Evolutionary conservation across 2,329 filamentous ascomycete genomes (phyloP).

Genomic region (Macrophomina pseudophaseolina): DNA sequence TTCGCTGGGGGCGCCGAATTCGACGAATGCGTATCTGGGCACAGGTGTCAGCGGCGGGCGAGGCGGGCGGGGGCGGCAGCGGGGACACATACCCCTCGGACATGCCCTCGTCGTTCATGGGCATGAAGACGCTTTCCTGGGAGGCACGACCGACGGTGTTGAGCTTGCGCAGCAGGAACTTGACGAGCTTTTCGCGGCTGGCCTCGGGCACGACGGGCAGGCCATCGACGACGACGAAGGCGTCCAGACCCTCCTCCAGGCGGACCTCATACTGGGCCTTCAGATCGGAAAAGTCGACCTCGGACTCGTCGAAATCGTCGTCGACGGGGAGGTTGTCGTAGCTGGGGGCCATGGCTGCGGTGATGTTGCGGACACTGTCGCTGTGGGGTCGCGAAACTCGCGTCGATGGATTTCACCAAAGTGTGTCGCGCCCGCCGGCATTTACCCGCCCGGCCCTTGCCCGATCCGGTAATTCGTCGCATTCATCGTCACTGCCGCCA

Average conservation of each 20-base stretch:
- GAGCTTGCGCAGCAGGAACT: slow-evolving; percentile 94
- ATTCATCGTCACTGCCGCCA: too few relatives aligned
- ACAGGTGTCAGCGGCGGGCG: slow-evolving; percentile 11
- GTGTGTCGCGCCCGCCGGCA: slow-evolving; percentile 15
- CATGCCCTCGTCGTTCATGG: slow-evolving; percentile 82
- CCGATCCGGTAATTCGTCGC: not conserved
- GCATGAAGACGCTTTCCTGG: slow-evolving; percentile 93
- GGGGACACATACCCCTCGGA: slow-evolving; percentile 73
- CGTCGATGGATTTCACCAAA: slow-evolving; percentile 23
- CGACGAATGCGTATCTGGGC: slow-evolving; percentile 89
- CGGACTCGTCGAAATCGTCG: slow-evolving; percentile 89
- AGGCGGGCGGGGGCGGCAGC: not conserved
- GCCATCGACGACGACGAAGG: slow-evolving; percentile 95
- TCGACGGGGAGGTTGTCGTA: slow-evolving; percentile 92
- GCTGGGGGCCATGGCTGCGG: slow-evolving; percentile 80
- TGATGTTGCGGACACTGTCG: slow-evolving; percentile 21
- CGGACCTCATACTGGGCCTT: slow-evolving; percentile 94
- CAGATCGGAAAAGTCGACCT: slow-evolving; percentile 94
- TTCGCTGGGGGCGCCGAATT: slow-evolving; percentile 90
- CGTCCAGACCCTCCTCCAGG: slow-evolving; percentile 92
- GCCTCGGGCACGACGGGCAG: slow-evolving; percentile 88
- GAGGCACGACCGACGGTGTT: slow-evolving; percentile 81
- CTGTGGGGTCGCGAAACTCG: slow-evolving; percentile 27
- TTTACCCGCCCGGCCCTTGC: slow-evolving; percentile 17
- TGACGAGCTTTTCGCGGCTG: slow-evolving; percentile 90